These are phyloP conservation scores for Podaxis sp. DNA, from an alignment of 768 basidiomycete species.

Conservation along the genomic window DNA sequence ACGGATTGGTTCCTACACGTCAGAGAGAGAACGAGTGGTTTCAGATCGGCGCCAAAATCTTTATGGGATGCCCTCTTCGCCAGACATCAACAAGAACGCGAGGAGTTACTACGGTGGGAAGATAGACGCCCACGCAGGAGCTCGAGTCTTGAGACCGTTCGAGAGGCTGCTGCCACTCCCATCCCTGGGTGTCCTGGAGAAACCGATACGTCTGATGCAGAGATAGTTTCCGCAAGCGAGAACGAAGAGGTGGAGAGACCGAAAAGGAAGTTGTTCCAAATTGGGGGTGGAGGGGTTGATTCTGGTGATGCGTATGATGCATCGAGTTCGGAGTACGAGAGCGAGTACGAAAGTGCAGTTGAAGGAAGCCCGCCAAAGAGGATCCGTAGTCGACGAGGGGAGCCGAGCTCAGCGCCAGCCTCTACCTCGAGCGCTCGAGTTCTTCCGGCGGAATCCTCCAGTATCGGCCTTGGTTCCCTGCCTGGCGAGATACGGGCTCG, in stretches of 20 bases:
- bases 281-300: background rate
- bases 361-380: slow-evolving; percentile 11
- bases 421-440: background rate
- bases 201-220: slow-evolving; percentile 1
- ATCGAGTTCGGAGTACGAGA: slow-evolving; percentile 10
- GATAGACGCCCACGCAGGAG: slow-evolving; percentile 27
- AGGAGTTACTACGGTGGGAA: slow-evolving; percentile 56
- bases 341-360: slow-evolving; percentile 7
- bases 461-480: background rate
- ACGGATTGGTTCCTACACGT: slow-evolving; percentile 54
- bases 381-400: background rate
- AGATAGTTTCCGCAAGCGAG: background rate
- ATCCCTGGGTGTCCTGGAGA: background rate
- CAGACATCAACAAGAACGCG: slow-evolving; percentile 57
- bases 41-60: slow-evolving; percentile 34
- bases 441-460: background rate
- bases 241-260: background rate
- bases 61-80: slow-evolving; percentile 64
- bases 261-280: slow-evolving; percentile 8
- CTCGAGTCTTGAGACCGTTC: slow-evolving; percentile 18
- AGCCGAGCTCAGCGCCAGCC: background rate
- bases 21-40: slow-evolving; percentile 18
- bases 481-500: background rate
- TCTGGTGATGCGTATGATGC: slow-evolving; percentile 8
- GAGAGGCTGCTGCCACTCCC: slow-evolving; percentile 1